These are phyloP conservation scores for Geosmithia morbida DNA, from an alignment of 2,329 filamentous ascomycete species.

Conservation along the genomic window DNA sequence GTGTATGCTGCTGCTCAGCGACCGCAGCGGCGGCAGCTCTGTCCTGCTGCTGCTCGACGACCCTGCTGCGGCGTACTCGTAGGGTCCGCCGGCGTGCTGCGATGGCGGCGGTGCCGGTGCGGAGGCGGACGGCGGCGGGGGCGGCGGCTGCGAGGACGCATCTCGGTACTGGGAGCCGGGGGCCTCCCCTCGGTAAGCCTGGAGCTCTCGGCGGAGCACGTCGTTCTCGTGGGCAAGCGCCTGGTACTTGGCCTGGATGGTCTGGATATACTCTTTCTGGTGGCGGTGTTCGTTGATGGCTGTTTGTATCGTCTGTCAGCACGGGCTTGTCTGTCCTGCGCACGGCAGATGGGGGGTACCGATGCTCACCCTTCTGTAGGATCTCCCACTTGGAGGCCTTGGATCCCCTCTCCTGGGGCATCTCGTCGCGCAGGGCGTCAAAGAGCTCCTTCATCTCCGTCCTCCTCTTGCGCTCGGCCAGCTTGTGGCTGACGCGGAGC, in stretches of 20 bases:
- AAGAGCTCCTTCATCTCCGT: slow-evolving; percentile 86
- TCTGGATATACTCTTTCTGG: slow-evolving; percentile 32
- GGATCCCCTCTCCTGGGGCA: slow-evolving; percentile 67
- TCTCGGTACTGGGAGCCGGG: slow-evolving; percentile 23
- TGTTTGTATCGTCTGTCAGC: background rate
- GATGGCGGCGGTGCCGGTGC: background rate
- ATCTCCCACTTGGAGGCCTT: slow-evolving; percentile 90
- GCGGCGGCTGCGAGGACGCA: background rate
- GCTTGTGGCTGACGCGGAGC: slow-evolving; percentile 69
- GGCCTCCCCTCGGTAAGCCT: slow-evolving; percentile 25
- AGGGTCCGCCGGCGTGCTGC: slow-evolving; percentile 5
- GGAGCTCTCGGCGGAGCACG: slow-evolving; percentile 32
- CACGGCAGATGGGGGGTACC: background rate
- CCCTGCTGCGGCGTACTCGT: slow-evolving; percentile 5
- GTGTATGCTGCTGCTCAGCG: slow-evolving; percentile 27
- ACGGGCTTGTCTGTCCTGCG: background rate
- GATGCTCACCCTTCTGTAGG: slow-evolving; percentile 58
- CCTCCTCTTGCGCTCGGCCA: slow-evolving; percentile 68
- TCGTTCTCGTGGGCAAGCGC: slow-evolving; percentile 28
- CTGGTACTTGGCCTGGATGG: slow-evolving; percentile 29
- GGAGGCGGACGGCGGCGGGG: slow-evolving; percentile 5
- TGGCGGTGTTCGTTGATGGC: slow-evolving; percentile 8
- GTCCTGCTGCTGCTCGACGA: slow-evolving; percentile 22
- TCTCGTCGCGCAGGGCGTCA: slow-evolving; percentile 62
- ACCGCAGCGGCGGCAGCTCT: slow-evolving; percentile 42